Evolutionary conservation across 495 filamentous ascomycete genomes (phyloP).

Genomic region (Neurospora sp.): DNA sequence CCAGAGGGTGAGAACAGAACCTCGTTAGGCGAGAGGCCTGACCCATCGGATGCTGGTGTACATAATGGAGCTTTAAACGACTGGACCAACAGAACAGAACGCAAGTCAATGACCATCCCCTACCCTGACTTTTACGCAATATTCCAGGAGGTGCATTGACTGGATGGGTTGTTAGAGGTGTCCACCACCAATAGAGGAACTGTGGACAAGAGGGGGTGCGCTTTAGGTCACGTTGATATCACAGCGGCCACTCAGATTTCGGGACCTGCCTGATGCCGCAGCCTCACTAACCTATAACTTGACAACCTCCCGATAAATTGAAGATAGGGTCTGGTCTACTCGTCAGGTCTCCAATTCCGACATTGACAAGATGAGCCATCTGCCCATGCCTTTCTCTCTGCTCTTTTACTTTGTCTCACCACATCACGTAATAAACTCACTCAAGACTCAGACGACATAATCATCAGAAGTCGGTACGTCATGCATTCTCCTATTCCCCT

Average conservation of each 20-base stretch:
- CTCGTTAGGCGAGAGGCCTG: constrained; percentile 1
- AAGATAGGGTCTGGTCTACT: not conserved
- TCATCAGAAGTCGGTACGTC: not conserved
- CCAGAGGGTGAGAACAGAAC: not conserved
- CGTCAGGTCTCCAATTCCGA: not conserved
- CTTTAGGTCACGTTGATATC: not conserved
- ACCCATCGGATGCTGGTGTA: constrained; percentile 17
- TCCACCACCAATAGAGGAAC: not conserved
- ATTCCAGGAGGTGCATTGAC: not conserved
- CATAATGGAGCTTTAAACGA: constrained; percentile 20
- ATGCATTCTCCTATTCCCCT: not conserved
- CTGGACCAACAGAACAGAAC: constrained; percentile 1
- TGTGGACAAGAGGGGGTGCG: not conserved
- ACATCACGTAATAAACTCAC: not conserved
- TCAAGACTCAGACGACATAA: not conserved
- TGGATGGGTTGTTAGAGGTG: not conserved
- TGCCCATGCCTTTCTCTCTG: not conserved
- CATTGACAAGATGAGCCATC: not conserved
- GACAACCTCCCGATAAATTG: not conserved
- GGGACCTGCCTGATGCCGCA: not conserved
- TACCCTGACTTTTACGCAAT: not conserved
- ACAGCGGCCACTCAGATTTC: not conserved
- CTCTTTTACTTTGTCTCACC: not conserved
- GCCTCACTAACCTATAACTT: not conserved
- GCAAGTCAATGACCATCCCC: not conserved